A percentile compares a stretch with the other conserved stretches of the same genome.
Evolutionary conservation across 208 protist genomes (phyloP).

Genomic region (Trypanosoma vivax): DNA sequence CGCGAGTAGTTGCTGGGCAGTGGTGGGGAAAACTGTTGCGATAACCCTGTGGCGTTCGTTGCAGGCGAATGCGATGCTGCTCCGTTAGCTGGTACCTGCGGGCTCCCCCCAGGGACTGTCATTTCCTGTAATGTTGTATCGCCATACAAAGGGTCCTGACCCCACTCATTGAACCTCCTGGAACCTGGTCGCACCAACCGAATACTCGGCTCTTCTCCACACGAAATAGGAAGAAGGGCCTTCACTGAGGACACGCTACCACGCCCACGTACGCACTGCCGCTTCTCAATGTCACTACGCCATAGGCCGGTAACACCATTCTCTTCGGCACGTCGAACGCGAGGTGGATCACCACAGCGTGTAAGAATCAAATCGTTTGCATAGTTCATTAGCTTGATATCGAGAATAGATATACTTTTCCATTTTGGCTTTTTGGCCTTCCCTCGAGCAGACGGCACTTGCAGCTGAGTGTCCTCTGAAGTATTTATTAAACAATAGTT

Average conservation of each 20-base stretch:
- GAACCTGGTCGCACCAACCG: too few relatives aligned
- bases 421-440: slow-evolving; percentile 28
- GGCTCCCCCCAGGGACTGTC: too few relatives aligned
- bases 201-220: too few relatives aligned
- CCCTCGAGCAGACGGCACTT: neutral
- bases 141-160: too few relatives aligned
- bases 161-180: too few relatives aligned
- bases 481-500: neutral
- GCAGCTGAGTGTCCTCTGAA: neutral
- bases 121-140: too few relatives aligned
- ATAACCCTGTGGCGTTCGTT: too few relatives aligned
- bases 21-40: too few relatives aligned
- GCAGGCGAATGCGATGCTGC: too few relatives aligned
- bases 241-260: neutral
- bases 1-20: too few relatives aligned
- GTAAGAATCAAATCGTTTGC: slow-evolving; percentile 35
- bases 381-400: slow-evolving; percentile 51
- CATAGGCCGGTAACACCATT: slow-evolving; percentile 47
- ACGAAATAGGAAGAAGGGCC: neutral
- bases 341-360: slow-evolving; percentile 1
- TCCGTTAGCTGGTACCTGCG: too few relatives aligned
- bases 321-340: slow-evolving; percentile 30
- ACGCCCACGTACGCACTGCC: neutral
- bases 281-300: slow-evolving; percentile 25
- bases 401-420: slow-evolving; percentile 46